Evolutionary conservation across 2,329 filamentous ascomycete species (phyloP).

Genomic region (Penicillium frequentans): DNA sequence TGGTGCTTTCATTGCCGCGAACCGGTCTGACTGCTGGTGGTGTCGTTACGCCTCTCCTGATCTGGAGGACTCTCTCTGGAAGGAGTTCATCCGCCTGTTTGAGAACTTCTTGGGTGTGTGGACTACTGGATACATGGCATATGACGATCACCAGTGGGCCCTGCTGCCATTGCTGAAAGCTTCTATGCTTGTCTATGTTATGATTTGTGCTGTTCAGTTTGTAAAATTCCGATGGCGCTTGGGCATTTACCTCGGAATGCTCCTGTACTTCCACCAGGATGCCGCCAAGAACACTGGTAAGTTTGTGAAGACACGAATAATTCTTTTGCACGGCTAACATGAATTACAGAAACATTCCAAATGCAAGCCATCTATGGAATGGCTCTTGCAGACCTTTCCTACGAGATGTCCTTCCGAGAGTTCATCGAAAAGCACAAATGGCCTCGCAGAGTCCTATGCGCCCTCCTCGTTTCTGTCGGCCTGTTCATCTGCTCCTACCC

Average conservation of each 20-base stretch:
- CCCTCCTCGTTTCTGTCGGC: constrained; percentile 42
- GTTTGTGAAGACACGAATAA: constrained; percentile 11
- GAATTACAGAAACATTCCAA: constrained; percentile 52
- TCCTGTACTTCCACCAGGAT: constrained; percentile 52
- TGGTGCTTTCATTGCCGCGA: constrained; percentile 50
- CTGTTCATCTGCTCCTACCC: constrained; percentile 53
- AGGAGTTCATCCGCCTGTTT: constrained; percentile 48
- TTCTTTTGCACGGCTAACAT: neutral
- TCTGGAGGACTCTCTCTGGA: constrained; percentile 43
- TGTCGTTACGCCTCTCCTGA: constrained; percentile 51
- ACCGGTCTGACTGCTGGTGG: constrained; percentile 52
- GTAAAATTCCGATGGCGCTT: constrained; percentile 52
- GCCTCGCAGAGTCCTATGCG: constrained; percentile 39
- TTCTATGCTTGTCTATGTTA: constrained; percentile 53
- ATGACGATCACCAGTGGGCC: constrained; percentile 58
- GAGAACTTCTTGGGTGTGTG: constrained; percentile 50
- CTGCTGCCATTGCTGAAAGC: constrained; percentile 51
- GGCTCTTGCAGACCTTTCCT: constrained; percentile 53
- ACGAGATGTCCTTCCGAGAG: constrained; percentile 47
- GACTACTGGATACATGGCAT: constrained; percentile 53
- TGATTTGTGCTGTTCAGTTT: constrained; percentile 45
- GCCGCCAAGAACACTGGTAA: constrained; percentile 47
- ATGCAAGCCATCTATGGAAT: constrained; percentile 54
- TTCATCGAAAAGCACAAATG: constrained; percentile 46
- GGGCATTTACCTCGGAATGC: constrained; percentile 47